Percentiles rank a stretch among this genome's conserved stretches.
Evolutionary conservation across 768 basidiomycete genomes (phyloP).

Genomic region (Trametes sanguinea): DNA sequence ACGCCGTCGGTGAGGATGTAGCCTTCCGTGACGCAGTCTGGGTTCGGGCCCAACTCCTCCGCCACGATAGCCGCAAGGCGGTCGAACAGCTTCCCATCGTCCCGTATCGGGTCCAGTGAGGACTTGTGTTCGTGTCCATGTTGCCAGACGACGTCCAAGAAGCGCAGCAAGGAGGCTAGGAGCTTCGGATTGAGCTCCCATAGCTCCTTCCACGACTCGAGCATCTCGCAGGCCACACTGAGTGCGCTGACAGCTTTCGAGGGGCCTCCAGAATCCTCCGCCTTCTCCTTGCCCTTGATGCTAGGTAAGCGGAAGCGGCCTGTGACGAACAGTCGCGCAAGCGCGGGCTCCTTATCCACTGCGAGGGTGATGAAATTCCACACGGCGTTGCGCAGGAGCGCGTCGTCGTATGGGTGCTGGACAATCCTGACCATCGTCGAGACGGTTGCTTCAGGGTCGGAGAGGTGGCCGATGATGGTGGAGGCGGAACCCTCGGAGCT

Average conservation of each 20-base stretch:
- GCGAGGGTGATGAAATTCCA: conserved; percentile 86
- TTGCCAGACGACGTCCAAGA: conserved; percentile 79
- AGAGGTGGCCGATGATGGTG: conserved; percentile 76
- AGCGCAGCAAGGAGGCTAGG: conserved; percentile 71
- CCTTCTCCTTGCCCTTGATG: conserved; percentile 40
- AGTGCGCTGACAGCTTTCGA: conserved; percentile 57
- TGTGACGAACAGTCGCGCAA: conserved; percentile 75
- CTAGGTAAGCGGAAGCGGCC: conserved; percentile 63
- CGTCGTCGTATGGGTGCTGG: conserved; percentile 79
- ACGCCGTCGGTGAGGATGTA: conserved; percentile 50
- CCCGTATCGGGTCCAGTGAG: conserved; percentile 55
- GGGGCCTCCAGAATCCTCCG: conserved; percentile 31
- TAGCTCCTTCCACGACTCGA: conserved; percentile 69
- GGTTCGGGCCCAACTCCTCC: conserved; percentile 72
- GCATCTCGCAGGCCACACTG: conserved; percentile 62
- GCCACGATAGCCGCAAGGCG: conserved; percentile 62
- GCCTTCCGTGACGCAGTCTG: conserved; percentile 62
- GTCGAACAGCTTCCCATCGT: conserved; percentile 68
- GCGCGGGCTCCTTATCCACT: conserved; percentile 84
- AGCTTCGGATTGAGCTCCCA: conserved; percentile 81
- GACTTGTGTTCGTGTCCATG: conserved; percentile 73
- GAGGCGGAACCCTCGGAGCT: conserved; percentile 60
- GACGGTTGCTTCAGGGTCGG: conserved; percentile 73
- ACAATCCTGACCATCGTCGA: conserved; percentile 68
- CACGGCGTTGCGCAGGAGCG: conserved; percentile 66